Conservation (phyloP, 208 protist species). For the Balamuthia mandrillaris region DNA sequence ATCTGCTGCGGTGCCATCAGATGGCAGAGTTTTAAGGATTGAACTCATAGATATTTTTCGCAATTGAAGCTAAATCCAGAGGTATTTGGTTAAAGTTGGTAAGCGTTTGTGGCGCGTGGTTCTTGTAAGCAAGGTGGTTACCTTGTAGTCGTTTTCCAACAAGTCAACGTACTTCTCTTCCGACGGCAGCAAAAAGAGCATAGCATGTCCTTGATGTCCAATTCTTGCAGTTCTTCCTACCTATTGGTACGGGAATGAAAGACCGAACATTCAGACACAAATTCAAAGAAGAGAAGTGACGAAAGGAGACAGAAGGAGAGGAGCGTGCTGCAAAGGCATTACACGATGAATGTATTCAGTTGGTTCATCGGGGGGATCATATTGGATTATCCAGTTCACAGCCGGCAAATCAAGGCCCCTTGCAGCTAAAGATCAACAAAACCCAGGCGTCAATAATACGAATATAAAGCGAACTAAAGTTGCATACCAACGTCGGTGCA, state of each 20-base stretch:
- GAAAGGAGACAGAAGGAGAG: too few species aligned
- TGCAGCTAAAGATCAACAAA: conserved; percentile 74
- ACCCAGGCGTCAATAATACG: not conserved
- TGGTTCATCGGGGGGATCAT: conserved; percentile 90
- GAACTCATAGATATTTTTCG: conserved; percentile 19
- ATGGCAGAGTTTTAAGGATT: conserved; percentile 35
- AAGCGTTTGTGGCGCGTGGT: not conserved
- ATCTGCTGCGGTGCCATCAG: not conserved
- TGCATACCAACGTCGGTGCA: conserved; percentile 86
- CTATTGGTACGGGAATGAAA: too few species aligned
- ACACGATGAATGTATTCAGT: conserved; percentile 90
- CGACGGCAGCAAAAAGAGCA: conserved; percentile 87
- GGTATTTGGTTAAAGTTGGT: conserved; percentile 17
- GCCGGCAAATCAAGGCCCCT: conserved; percentile 91
- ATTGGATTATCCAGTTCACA: conserved; percentile 96
- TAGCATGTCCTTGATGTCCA: conserved; percentile 82
- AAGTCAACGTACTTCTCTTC: conserved; percentile 85
- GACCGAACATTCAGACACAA: too few species aligned
- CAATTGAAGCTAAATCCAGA: conserved; percentile 23
- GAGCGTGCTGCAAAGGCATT: not conserved
- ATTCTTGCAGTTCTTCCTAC: conserved; percentile 89
- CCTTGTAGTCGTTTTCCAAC: conserved; percentile 70
- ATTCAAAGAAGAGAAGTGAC: too few species aligned
- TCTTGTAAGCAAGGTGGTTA: not conserved
- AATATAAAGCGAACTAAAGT: not conserved